These are phyloP conservation scores for Arthrobotrys megalospora DNA, from an alignment of 2,329 filamentous ascomycete genomes.

Conservation along the genomic window DNA sequence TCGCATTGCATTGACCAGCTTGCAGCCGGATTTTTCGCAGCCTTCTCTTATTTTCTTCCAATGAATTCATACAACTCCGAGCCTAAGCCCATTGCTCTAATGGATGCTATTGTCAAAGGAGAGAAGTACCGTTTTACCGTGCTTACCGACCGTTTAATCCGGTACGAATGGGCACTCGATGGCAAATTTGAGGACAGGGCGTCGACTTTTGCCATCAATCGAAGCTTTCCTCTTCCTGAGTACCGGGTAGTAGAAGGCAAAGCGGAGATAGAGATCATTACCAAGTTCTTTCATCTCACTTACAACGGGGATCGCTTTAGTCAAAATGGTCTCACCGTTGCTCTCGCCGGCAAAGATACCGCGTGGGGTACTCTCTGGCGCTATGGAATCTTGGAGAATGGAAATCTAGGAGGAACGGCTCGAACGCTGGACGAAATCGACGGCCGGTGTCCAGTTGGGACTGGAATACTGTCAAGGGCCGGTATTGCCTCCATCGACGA, in stretches of 20 bases:
- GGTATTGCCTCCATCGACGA: too few relatives aligned
- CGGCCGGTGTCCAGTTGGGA: too few relatives aligned
- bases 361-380: too few relatives aligned
- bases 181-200: conserved; percentile 75
- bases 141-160: conserved; percentile 73
- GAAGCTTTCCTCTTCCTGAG: conserved; percentile 70
- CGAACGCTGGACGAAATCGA: too few relatives aligned
- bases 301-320: too few relatives aligned
- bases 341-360: too few relatives aligned
- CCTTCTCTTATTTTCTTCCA: not conserved
- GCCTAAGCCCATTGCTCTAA: conserved; percentile 69
- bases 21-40: not conserved
- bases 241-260: conserved; percentile 71
- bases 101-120: conserved; percentile 69
- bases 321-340: too few relatives aligned
- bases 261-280: conserved; percentile 73
- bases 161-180: conserved; percentile 73
- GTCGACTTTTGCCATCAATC: conserved; percentile 75
- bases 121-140: conserved; percentile 75
- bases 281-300: conserved; percentile 67
- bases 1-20: not conserved
- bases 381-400: too few relatives aligned
- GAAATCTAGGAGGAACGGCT: too few relatives aligned
- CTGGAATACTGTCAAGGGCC: too few relatives aligned
- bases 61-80: conserved; percentile 68